Conservation (phyloP, 2,329 filamentous ascomycete species). For the Hypomyces rosellus region DNA sequence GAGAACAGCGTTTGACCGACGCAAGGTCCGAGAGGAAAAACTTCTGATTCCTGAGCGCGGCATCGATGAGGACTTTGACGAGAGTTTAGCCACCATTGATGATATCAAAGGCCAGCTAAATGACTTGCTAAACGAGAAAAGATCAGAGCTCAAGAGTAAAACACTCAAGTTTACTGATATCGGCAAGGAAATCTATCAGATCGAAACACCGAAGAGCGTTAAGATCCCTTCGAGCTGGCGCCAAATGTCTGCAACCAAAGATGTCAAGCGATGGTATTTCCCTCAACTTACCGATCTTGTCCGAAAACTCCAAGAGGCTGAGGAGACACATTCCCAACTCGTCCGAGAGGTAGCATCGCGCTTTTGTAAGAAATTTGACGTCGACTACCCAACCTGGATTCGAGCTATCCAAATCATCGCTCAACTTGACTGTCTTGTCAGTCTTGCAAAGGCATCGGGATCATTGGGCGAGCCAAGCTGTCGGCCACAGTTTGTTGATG, state of each 20-base stretch:
- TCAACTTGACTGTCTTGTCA: slow-evolving; percentile 91
- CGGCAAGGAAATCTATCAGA: slow-evolving; percentile 94
- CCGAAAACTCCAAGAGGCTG: slow-evolving; percentile 82
- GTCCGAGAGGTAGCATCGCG: slow-evolving; percentile 77
- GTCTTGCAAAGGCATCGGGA: slow-evolving; percentile 80
- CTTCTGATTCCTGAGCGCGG: slow-evolving; percentile 79
- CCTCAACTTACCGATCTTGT: slow-evolving; percentile 75
- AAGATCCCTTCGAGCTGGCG: slow-evolving; percentile 88
- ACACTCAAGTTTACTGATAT: slow-evolving; percentile 73
- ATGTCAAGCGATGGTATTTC: slow-evolving; percentile 92
- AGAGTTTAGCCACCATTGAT: slow-evolving; percentile 70
- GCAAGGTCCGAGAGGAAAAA: slow-evolving; percentile 70
- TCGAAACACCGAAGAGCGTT: slow-evolving; percentile 78
- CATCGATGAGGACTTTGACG: slow-evolving; percentile 88
- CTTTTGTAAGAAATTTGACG: slow-evolving; percentile 83
- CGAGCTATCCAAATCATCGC: slow-evolving; percentile 83
- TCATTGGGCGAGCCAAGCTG: slow-evolving; percentile 82
- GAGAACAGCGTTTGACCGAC: slow-evolving; percentile 86
- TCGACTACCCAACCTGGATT: slow-evolving; percentile 79
- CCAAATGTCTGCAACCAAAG: slow-evolving; percentile 90
- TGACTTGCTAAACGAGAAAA: slow-evolving; percentile 62
- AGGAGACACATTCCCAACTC: slow-evolving; percentile 88
- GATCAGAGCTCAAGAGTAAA: slow-evolving; percentile 67
- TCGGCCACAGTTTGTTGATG: slow-evolving; percentile 79
- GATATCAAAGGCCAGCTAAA: slow-evolving; percentile 68